Percentiles rank a stretch among this genome's conserved stretches.
Evolutionary conservation across 2,329 filamentous ascomycete genomes (phyloP).

Genomic region (Lomentospora prolificans): DNA sequence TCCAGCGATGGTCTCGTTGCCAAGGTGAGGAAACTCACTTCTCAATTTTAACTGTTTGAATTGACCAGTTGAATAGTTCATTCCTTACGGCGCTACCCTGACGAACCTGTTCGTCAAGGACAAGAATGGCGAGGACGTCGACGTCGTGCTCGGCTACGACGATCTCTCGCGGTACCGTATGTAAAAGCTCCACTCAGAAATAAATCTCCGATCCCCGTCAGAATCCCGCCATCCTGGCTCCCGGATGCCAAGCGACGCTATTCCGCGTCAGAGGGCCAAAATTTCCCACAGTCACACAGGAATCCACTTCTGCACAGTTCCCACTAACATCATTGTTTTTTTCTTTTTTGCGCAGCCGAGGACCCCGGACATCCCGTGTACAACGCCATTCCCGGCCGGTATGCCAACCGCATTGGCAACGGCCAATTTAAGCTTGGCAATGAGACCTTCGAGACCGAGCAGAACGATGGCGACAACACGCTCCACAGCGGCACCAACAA

Average conservation of each 20-base stretch:
- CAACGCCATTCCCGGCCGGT: slow-evolving; percentile 52
- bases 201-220: no score
- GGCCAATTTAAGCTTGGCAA: slow-evolving; percentile 44
- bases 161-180: slow-evolving; percentile 46
- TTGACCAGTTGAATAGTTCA: slow-evolving; percentile 25
- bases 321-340: not conserved
- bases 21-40: no score
- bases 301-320: no score
- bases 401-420: slow-evolving; percentile 55
- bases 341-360: slow-evolving; percentile 19
- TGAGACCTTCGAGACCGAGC: slow-evolving; percentile 39
- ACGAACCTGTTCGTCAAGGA: slow-evolving; percentile 55
- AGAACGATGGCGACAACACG: slow-evolving; percentile 45
- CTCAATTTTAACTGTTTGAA: not conserved
- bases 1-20: slow-evolving; percentile 15
- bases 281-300: not conserved
- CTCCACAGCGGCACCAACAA: slow-evolving; percentile 50
- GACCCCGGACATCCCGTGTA: slow-evolving; percentile 47
- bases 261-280: not conserved
- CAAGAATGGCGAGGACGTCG: slow-evolving; percentile 49
- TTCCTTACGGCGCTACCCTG: slow-evolving; percentile 51
- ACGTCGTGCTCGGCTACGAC: slow-evolving; percentile 56
- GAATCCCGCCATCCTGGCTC: not conserved
- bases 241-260: not conserved
- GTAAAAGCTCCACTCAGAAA: no score